Percentiles rank a stretch among this genome's conserved stretches.
Conservation (phyloP, 345 rosid genomes). For the Citrus hindsii region DNA sequence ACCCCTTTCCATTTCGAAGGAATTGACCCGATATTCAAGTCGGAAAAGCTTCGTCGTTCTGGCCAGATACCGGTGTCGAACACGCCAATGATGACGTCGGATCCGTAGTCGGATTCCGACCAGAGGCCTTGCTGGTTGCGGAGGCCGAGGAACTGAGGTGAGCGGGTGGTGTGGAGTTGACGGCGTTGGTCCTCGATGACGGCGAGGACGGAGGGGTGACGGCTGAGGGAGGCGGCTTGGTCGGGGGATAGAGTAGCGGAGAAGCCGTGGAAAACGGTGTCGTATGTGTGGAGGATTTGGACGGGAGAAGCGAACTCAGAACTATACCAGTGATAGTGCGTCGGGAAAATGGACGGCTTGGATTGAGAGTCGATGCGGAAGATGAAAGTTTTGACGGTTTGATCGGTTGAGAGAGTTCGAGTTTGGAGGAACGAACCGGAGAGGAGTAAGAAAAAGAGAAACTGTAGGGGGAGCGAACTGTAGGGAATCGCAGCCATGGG, state of each 20-base stretch:
- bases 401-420: slow-evolving; percentile 20
- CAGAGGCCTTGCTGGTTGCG: slow-evolving; percentile 76
- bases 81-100: slow-evolving; percentile 74
- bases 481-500: slow-evolving; percentile 22
- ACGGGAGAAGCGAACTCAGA: slow-evolving; percentile 61
- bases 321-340: slow-evolving; percentile 83
- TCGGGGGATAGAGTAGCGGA: slow-evolving; percentile 55
- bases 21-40: slow-evolving; percentile 67
- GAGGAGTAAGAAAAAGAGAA: slow-evolving; percentile 12
- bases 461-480: slow-evolving; percentile 13
- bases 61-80: slow-evolving; percentile 91
- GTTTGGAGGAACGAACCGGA: background rate
- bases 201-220: slow-evolving; percentile 66
- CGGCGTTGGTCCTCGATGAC: slow-evolving; percentile 68
- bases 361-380: slow-evolving; percentile 62
- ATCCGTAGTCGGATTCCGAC: slow-evolving; percentile 89
- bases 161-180: slow-evolving; percentile 78
- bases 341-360: slow-evolving; percentile 78
- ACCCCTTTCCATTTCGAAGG: slow-evolving; percentile 79
- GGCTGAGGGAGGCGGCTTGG: slow-evolving; percentile 41
- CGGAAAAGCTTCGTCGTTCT: slow-evolving; percentile 72
- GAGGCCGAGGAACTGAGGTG: slow-evolving; percentile 84
- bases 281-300: slow-evolving; percentile 71
- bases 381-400: slow-evolving; percentile 54
- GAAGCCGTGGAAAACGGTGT: slow-evolving; percentile 94